Percentiles rank a stretch among this genome's conserved stretches.
These are phyloP conservation scores for Pseudopediastrum boryanum DNA, from an alignment of 139 green algal species.

Conservation along the genomic window DNA sequence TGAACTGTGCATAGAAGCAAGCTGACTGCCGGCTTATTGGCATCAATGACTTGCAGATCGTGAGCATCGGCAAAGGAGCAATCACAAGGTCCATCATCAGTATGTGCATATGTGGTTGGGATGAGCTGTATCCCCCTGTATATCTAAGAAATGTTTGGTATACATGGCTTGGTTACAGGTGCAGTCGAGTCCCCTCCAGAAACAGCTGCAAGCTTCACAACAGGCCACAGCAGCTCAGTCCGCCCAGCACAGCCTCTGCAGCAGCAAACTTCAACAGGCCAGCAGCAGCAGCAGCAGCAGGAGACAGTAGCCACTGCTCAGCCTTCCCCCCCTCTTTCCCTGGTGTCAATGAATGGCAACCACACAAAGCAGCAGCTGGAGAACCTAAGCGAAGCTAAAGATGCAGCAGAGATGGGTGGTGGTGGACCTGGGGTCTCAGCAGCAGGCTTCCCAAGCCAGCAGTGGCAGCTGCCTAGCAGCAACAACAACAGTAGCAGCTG, in stretches of 20 bases:
- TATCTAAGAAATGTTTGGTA: too few species aligned
- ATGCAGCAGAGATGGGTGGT: not conserved
- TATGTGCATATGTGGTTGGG: too few species aligned
- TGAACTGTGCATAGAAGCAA: too few species aligned
- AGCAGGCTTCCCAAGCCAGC: too few species aligned
- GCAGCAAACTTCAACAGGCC: not conserved
- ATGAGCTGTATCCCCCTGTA: too few species aligned
- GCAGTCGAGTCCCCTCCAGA: slow-evolving; percentile 7
- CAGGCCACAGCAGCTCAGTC: not conserved
- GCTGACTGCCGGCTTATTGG: too few species aligned
- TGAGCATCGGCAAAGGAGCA: too few species aligned
- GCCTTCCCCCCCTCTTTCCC: too few species aligned
- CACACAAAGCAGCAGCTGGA: slow-evolving; percentile 8
- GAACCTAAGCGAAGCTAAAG: not conserved
- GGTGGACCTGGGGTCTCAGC: not conserved
- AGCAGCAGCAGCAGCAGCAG: slow-evolving; percentile 13
- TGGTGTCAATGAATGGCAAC: too few species aligned
- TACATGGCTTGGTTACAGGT: too few species aligned
- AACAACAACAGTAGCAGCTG: slow-evolving; percentile 1
- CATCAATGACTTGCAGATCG: too few species aligned
- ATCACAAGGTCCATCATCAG: too few species aligned
- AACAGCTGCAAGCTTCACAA: not conserved
- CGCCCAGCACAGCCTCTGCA: not conserved
- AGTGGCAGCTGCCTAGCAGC: not conserved
- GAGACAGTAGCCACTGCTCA: not conserved